A percentile compares a stretch with the other conserved stretches of the same genome.
Evolutionary conservation across 2,329 filamentous ascomycete genomes (phyloP).

Genomic region (Uncinocarpus reesii): DNA sequence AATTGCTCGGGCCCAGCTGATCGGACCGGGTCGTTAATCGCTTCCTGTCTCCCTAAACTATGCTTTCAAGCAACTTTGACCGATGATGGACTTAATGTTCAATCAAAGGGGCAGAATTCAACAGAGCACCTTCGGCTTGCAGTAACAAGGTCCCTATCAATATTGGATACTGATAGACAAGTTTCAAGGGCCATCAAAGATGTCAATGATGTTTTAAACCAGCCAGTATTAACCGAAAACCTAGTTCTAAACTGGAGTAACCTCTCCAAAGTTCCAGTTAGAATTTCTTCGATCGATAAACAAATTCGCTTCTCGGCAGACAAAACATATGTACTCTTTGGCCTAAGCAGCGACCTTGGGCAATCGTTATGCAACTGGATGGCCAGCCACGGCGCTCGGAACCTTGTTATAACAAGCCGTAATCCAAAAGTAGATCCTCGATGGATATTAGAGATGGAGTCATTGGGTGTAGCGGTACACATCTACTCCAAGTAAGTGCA

Average conservation of each 20-base stretch:
- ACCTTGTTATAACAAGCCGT: slow-evolving; percentile 26
- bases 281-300: background rate
- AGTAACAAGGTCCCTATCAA: slow-evolving; percentile 7
- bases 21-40: background rate
- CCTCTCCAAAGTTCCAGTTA: background rate
- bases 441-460: slow-evolving; percentile 16
- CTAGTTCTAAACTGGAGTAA: slow-evolving; percentile 3
- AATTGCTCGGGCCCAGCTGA: background rate
- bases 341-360: slow-evolving; percentile 25
- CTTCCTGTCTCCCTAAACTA: background rate
- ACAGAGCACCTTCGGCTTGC: slow-evolving; percentile 17
- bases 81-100: background rate
- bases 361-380: slow-evolving; percentile 26
- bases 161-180: background rate
- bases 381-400: slow-evolving; percentile 22
- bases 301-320: slow-evolving; percentile 11
- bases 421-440: slow-evolving; percentile 20
- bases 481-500: background rate
- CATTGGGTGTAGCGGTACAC: slow-evolving; percentile 4
- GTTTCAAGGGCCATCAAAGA: background rate
- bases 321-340: slow-evolving; percentile 27
- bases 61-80: background rate
- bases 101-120: too few relatives aligned
- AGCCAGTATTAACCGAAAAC: background rate
- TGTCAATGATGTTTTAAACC: background rate